Base-by-base conservation (phyloP, 257 asterid genomes). In the Ballota nigra region DNA sequence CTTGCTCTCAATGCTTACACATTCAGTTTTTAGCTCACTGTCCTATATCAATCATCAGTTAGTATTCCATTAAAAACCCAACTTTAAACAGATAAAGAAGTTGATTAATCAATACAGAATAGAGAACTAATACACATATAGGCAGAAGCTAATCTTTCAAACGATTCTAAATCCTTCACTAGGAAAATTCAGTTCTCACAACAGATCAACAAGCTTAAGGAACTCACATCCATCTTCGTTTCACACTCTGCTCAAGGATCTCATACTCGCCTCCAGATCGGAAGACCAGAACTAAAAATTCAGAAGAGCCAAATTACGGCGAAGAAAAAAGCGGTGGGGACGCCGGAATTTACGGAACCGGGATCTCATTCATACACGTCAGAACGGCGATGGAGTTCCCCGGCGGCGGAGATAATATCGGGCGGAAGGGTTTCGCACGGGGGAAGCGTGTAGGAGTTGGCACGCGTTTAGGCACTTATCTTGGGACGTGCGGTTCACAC, bases 401-500 rank as follows among this genome's bases (percentile, higher is more conserved):
- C 92, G 96, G 88, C 89, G 89, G 87, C 55, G 85, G 84, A 49
- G 79, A 72, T 64, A 71, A 72, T 71, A 16, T 11, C 68, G 43
- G 79, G 78, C 26, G 23, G 80, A 76, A 51, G 80, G 81, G 85
- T 82, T 77, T 85, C 82, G 74, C 96, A 88, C 95, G 91, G 20
- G 89, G 65, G 81, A 81, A 87, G 89, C 94, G 94, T 85, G 97
- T 74, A 71, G 80, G 69, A 76, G 79, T 82, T 80, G 91, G 86
- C 96, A 88, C 96, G 90, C 74, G 92, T 83, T 74, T 59, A 66
- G 82, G 72, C 62, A 80, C 92, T 92, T 92, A 88, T 88, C 96
- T 70, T 83, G 68, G 80, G 76, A 70, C 92, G 92, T 88, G 96
- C 79, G 88, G 84, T 71, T 86, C 94, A 84, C 92, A 83, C 85